A percentile compares a stretch with the other conserved stretches of the same genome.
These are phyloP conservation scores for Amaranthus cruentus DNA, from an alignment of 148 eudicot species.

Conservation along the genomic window DNA sequence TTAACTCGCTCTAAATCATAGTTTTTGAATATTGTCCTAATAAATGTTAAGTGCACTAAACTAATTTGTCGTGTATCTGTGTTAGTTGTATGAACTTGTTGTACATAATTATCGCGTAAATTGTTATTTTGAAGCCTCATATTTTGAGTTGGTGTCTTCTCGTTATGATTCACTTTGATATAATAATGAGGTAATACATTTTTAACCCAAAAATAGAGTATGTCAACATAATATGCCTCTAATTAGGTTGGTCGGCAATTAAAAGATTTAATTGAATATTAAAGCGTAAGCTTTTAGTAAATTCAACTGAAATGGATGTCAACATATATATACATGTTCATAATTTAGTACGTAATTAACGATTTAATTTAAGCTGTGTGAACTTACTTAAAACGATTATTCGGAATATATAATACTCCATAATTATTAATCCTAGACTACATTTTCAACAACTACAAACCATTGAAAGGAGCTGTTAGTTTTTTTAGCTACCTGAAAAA, in stretches of 20 bases:
- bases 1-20: no score
- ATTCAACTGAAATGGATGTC: conserved; percentile 13
- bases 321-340: background rate
- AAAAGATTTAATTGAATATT: background rate
- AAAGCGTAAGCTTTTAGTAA: background rate
- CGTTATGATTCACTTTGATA: no score
- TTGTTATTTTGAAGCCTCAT: no score
- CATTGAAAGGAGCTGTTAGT: conserved; percentile 22
- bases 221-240: background rate
- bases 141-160: no score
- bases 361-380: background rate
- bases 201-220: no score
- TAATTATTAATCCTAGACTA: background rate
- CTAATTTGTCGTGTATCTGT: no score
- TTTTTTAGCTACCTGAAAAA: conserved; percentile 33
- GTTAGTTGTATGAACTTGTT: no score
- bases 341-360: background rate
- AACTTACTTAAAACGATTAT: background rate
- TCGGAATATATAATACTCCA: no score
- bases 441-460: conserved; percentile 10
- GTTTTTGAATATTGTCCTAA: no score
- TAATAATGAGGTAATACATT: no score
- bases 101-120: no score
- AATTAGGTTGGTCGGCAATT: background rate
- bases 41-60: no score